Percentiles rank a stretch among this genome's conserved stretches.
These are phyloP conservation scores for Hymenoscyphus fructigenus DNA, from an alignment of 2,329 filamentous ascomycete species.

Conservation along the genomic window DNA sequence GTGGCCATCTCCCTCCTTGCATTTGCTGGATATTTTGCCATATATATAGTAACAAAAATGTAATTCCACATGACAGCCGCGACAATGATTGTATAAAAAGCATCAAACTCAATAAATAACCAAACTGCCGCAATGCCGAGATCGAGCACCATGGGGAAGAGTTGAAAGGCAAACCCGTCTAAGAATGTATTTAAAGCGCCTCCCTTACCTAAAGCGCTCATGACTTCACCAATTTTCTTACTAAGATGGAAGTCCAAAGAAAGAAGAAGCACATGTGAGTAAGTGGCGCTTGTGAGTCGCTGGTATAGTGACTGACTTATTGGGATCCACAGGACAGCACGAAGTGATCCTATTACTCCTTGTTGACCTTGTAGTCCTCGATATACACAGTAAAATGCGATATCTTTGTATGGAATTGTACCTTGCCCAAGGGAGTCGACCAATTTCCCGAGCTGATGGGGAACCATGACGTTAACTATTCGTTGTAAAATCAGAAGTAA, in stretches of 20 bases:
- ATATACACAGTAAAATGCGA: slow-evolving; percentile 11
- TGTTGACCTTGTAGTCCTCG: slow-evolving; percentile 16
- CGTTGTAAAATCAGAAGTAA: slow-evolving; percentile 9
- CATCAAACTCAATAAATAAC: slow-evolving; percentile 16
- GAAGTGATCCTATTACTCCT: slow-evolving; percentile 14
- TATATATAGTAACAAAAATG: slow-evolving; percentile 17
- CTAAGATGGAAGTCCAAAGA: slow-evolving; percentile 17
- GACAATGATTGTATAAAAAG: slow-evolving; percentile 17
- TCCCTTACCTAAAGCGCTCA: slow-evolving; percentile 14
- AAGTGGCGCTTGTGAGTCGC: slow-evolving; percentile 10
- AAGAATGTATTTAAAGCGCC: slow-evolving; percentile 16
- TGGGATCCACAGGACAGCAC: slow-evolving; percentile 16
- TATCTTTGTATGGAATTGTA: slow-evolving; percentile 10
- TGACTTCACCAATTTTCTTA: slow-evolving; percentile 17
- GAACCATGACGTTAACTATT: slow-evolving; percentile 16
- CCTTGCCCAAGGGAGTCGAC: slow-evolving; percentile 11
- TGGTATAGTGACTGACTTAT: slow-evolving; percentile 15
- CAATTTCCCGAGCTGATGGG: slow-evolving; percentile 12
- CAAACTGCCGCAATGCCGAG: slow-evolving; percentile 14
- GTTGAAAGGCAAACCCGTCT: slow-evolving; percentile 17
- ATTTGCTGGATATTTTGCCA: slow-evolving; percentile 13
- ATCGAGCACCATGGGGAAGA: slow-evolving; percentile 18
- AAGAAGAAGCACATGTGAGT: slow-evolving; percentile 9
- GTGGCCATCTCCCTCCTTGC: slow-evolving; percentile 12
- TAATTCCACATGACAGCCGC: slow-evolving; percentile 18